Base-by-base conservation (phyloP, 345 rosid genomes). In the Moricandia moricandioides region DNA sequence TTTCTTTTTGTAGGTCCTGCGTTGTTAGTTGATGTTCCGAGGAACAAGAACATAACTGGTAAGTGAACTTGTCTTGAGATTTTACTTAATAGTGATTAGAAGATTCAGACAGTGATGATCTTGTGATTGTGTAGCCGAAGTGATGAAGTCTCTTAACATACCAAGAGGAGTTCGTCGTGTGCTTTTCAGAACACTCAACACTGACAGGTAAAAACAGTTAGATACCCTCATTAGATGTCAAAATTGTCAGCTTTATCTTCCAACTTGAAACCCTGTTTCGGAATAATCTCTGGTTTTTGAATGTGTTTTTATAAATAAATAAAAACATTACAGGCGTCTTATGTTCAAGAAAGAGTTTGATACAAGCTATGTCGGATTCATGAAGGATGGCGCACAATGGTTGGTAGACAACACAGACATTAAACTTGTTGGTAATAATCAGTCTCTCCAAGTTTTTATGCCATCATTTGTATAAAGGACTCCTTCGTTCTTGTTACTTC, bases 391-490 rank as follows among this genome's bases (percentile, higher is more conserved):
- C 4, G 96, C 96, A 3, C 86, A 86, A 31, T 94, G 97, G 96
- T 83, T 94, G 88, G 91, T 88, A 18, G 92, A 91, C 37, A 88
- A 91, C 74, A 91, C 98, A 1, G 93, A 90, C 81, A 84, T 94
- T 83, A 94, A 90, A 79, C 83, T 94, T 54, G 83, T 94, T 5
- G 98, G 95, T 94, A 78, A 71, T 66, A 8, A 71, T 57, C 49
- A 1, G 30, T 31, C 34, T 31, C 34, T 31, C 6, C 34, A 45
- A 54, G 17, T 11, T 2, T 66, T n/a, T 37, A 1, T 43, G 26
- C 31, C 58, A 24, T 31, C n/a, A n/a, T n/a, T n/a, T n/a, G n/a
- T n/a, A n/a, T n/a, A n/a, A n/a, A n/a, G n/a, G n/a, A n/a, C n/a
- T n/a, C n/a, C n/a, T n/a, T n/a, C n/a, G n/a, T n/a, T n/a, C n/a